Base-by-base conservation (phyloP, 352 stramenopile species). In the Pythium monospermum region DNA sequence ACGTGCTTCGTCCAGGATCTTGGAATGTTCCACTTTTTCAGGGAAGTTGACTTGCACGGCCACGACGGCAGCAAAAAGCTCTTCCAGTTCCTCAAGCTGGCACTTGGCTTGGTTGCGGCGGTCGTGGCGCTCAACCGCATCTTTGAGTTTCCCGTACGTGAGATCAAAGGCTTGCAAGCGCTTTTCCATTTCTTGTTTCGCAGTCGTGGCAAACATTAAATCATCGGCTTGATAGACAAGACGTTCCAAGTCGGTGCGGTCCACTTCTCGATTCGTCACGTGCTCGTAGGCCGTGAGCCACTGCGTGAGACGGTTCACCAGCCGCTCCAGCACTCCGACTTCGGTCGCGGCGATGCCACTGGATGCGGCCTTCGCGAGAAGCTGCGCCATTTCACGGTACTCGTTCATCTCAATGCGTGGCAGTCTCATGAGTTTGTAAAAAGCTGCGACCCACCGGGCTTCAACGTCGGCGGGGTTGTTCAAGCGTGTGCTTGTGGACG, bases 101-200 rank as follows among this genome's bases (percentile, higher is more conserved):
- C 82, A 75, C 39, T 90, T 90, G 15, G 50, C 59, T 43, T 93
- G 79, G 32, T 81, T 82, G 5, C 78, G 76, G 16, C 84, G 79
- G 39, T 62, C 76, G 28, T 69, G 79, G 8, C 71, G 64, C 25
- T 90, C 77, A 21, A 93, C 45, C 1, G 76, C 70, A 36, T 87
- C 76, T 37, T 87, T 90, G 18, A 91, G 58, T 18, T 64, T 64
- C 23, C 58, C 68, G n/a, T 85, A 69, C 35, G 79, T 80, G n/a
- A 25, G 22, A 41, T 81, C 77, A 54, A 93, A 91, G 1, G 59
- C 46, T 6, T 36, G 46, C 19, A 93, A 25, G 15, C 82, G 79
- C 3, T 39, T 43, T 27, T 69, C 52, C 4, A 91, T 28, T 0
- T 43, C 50, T 26, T 63, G 18, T 25, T 74, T 83, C 44, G 80